phyloP scores from a whole-genome alignment of 2,329 filamentous ascomycete species.

The Scedosporium dehoogii region DNA sequence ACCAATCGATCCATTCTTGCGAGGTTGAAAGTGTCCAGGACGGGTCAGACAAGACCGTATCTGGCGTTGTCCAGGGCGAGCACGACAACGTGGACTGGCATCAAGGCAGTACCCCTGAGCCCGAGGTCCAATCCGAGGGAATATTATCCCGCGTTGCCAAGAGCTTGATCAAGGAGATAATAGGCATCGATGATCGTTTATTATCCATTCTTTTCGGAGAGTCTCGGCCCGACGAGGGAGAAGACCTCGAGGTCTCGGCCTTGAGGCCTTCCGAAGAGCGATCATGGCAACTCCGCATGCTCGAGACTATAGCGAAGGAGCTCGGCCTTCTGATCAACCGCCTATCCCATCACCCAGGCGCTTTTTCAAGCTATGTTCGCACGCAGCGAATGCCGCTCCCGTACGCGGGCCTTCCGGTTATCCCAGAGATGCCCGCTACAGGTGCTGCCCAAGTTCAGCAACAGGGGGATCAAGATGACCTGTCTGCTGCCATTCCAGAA shows the following conservation, averaged over 20 bases:
- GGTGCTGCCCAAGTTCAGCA: constrained; percentile 19
- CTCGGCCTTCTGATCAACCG: constrained; percentile 76
- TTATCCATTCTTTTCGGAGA: constrained; percentile 76
- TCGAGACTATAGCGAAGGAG: constrained; percentile 80
- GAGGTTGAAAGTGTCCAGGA: neutral
- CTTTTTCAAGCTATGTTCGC: constrained; percentile 72
- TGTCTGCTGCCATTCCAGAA: constrained; percentile 33
- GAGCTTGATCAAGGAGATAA: constrained; percentile 77
- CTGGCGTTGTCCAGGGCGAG: neutral
- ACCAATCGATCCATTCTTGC: neutral
- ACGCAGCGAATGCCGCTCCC: constrained; percentile 56
- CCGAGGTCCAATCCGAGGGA: constrained; percentile 48
- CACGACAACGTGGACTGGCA: constrained; percentile 36
- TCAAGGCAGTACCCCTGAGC: constrained; percentile 36
- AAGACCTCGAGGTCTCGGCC: constrained; percentile 9
- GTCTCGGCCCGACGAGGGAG: constrained; percentile 17
- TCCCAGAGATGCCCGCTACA: constrained; percentile 35
- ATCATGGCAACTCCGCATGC: constrained; percentile 65
- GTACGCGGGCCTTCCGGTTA: constrained; percentile 67
- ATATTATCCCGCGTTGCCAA: constrained; percentile 75
- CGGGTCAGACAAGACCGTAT: constrained; percentile 20
- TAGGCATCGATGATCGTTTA: constrained; percentile 80
- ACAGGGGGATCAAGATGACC: constrained; percentile 32
- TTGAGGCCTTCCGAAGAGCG: constrained; percentile 26
- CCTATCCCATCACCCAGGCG: constrained; percentile 69